These are phyloP conservation scores for Cryptococcus neoformans DNA, from an alignment of 1,284 basidiomycete species.

Conservation along the genomic window DNA sequence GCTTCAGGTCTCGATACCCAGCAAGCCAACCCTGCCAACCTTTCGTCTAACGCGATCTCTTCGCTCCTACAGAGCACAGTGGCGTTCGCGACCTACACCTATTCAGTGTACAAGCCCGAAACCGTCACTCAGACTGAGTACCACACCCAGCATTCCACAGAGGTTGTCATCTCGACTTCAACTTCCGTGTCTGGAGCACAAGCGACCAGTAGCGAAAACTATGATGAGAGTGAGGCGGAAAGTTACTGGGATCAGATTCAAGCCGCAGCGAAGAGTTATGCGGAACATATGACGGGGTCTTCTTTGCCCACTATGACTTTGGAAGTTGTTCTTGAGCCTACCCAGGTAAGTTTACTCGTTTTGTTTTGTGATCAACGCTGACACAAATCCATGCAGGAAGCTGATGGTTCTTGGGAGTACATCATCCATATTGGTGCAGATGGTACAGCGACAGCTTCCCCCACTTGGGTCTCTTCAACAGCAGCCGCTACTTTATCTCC, in stretches of 20 bases:
- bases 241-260: constrained; percentile 21
- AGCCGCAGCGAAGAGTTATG: constrained; percentile 32
- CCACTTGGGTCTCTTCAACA: constrained; percentile 20
- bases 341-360: constrained; percentile 33
- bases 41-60: constrained; percentile 23
- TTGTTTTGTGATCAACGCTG: background rate
- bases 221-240: constrained; percentile 1
- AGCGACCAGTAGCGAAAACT: background rate
- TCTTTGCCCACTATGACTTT: constrained; percentile 46
- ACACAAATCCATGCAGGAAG: constrained; percentile 21
- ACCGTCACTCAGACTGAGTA: constrained; percentile 10
- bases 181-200: constrained; percentile 2
- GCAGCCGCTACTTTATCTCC: constrained; percentile 1
- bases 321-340: constrained; percentile 45
- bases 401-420: constrained; percentile 49
- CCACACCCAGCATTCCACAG: background rate
- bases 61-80: constrained; percentile 28
- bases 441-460: constrained; percentile 45
- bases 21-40: constrained; percentile 22
- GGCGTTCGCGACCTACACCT: constrained; percentile 33
- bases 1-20: constrained; percentile 28
- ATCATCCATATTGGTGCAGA: constrained; percentile 44
- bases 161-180: constrained; percentile 5
- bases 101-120: constrained; percentile 30
- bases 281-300: constrained; percentile 30